A percentile compares a stretch with the other conserved stretches of the same genome.
Conservation (phyloP, 495 filamentous ascomycete species). For the Talaromyces proteolyticus region DNA sequence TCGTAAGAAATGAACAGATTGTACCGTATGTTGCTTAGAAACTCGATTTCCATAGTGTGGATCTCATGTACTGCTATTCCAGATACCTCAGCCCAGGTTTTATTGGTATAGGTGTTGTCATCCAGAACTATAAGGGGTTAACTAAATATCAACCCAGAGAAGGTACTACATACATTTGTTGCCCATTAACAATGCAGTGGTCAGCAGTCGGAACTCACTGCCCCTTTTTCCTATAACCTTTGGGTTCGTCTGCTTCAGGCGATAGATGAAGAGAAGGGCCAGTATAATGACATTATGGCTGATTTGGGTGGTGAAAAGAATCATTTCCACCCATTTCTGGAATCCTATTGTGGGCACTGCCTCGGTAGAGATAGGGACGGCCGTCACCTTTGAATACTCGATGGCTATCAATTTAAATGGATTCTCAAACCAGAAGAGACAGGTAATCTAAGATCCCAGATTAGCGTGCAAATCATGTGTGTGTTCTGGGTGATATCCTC, state of each 20-base stretch:
- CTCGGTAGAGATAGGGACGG: conserved; percentile 54
- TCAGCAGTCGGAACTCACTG: conserved; percentile 92
- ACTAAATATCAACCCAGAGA: conserved; percentile 6
- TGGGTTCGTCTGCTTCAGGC: conserved; percentile 84
- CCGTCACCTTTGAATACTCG: conserved; percentile 54
- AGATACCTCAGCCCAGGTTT: conserved; percentile 98
- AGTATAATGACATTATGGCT: conserved; percentile 93
- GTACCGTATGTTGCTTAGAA: conserved; percentile 97
- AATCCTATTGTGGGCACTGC: conserved; percentile 74
- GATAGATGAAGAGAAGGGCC: conserved; percentile 87
- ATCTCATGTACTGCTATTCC: conserved; percentile 92
- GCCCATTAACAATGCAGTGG: conserved; percentile 93
- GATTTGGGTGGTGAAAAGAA: conserved; percentile 91
- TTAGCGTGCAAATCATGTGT: background rate
- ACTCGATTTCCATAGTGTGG: conserved; percentile 99
- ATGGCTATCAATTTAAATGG: conserved; percentile 67
- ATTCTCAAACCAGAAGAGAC: conserved; percentile 98
- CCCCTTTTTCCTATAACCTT: conserved; percentile 82
- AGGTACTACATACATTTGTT: conserved; percentile 78
- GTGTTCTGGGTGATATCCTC: conserved; percentile 12
- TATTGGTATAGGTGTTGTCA: conserved; percentile 99
- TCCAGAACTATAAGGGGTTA: conserved; percentile 69
- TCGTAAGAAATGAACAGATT: conserved; percentile 74
- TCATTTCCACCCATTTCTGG: conserved; percentile 86
- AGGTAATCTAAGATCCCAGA: conserved; percentile 63